Evolutionary conservation across 2,329 filamentous ascomycete species (phyloP), one percentile per base, ranked within the genome.

Genomic region (Pseudopyrenochaeta lycopersici): DNA sequence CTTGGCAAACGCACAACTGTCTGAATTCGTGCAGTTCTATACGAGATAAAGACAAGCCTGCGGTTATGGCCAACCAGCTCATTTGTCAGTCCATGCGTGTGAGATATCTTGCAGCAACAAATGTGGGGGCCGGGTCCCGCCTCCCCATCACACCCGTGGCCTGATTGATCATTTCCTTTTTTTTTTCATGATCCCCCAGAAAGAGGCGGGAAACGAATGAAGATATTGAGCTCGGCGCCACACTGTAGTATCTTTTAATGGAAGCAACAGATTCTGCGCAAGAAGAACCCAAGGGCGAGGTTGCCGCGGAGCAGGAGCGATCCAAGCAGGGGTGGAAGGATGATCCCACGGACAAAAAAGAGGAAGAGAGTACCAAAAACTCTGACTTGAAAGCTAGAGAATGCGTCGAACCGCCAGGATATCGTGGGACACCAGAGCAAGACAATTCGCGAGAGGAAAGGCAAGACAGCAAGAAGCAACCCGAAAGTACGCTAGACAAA

Each of bases 71-170:
- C 20, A 39, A 27, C 21, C 14, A 39, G 18, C 36, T 39, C 36
- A 11, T 27, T 5, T 20, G 10, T 21, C 11, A 12, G 18, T 20
- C n/a, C 36, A n/a, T 39, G 18, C n/a, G 11, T 39, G 7, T 10
- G 18, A 9, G 20, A 23, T 20, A 20, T 11, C 7, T 18, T 20
- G 17, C 36, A 39, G 18, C 7, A 2, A 18, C 17, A 11, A 11
- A 9, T 21, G 39, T 49, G 47, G 47, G 47, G 47, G 47, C 47
- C 47, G 44, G 38, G 31, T 31, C 31, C 45, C 46, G 38, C 21
- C 27, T 41, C 35, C 29, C 43, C 40, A n/a, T 10, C 33, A 17
- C 12, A 17, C 33, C n/a, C 18, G 36, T 21, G 21, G 17, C 36
- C 35, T 38, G 7, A 18, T 21, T 17, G 3, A 21, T 12, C n/a